Evolutionary conservation across 2,329 filamentous ascomycete species (phyloP).

Genomic region (Fusarium sp.): DNA sequence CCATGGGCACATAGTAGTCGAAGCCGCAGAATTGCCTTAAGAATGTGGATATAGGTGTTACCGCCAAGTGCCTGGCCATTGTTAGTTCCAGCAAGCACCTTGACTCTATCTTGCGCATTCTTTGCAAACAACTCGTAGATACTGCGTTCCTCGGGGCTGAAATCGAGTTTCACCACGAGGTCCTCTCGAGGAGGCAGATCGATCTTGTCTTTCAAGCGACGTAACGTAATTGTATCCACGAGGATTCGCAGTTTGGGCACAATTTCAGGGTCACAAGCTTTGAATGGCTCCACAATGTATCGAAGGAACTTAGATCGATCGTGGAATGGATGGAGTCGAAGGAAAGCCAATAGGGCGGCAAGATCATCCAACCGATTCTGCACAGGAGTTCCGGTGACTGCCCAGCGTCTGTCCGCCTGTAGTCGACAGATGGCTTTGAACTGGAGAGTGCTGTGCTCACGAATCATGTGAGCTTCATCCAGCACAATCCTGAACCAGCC

Average conservation of each 20-base stretch:
- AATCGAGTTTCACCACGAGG: constrained; percentile 78
- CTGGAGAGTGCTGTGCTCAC: constrained; percentile 83
- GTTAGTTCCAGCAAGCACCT: constrained; percentile 72
- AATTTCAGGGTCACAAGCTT: constrained; percentile 84
- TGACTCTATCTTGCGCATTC: constrained; percentile 83
- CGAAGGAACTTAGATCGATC: constrained; percentile 80
- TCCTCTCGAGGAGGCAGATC: constrained; percentile 82
- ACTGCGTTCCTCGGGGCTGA: constrained; percentile 78
- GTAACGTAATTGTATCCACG: constrained; percentile 93
- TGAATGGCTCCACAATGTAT: constrained; percentile 87
- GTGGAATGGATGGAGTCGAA: constrained; percentile 87
- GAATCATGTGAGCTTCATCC: constrained; percentile 95
- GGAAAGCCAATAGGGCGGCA: constrained; percentile 85
- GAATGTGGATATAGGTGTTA: constrained; percentile 91
- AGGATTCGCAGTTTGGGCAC: constrained; percentile 87
- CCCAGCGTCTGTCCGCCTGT: constrained; percentile 87
- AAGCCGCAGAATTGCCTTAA: constrained; percentile 90
- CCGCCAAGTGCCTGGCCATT: constrained; percentile 78
- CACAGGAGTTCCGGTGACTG: constrained; percentile 95
- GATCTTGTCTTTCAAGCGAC: constrained; percentile 92
- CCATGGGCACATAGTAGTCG: constrained; percentile 94
- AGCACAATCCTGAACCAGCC: constrained; percentile 95
- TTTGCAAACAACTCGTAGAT: constrained; percentile 88
- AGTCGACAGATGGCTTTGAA: constrained; percentile 88
- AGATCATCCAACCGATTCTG: constrained; percentile 95